Evolutionary conservation across 495 filamentous ascomycete species (phyloP), one percentile per base, ranked within the genome.

Genomic region (Astrothelium macrocarpum): DNA sequence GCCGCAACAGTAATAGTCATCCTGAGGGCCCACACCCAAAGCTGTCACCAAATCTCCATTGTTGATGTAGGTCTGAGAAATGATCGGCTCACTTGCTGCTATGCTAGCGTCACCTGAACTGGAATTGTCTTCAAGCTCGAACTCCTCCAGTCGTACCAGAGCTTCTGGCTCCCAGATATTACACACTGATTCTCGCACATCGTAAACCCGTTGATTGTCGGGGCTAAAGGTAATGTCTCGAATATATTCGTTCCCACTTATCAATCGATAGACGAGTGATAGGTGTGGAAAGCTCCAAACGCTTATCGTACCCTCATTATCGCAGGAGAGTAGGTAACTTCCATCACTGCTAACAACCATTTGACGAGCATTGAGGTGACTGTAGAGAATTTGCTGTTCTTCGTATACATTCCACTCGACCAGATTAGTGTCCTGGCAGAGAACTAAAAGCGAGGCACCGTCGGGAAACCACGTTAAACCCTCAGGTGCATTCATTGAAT

Each of bases 171-270:
- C 59, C 59, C 59, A 61, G 29, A 61, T 43, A 43, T 43, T 61
- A 23, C 59, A 49, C 43, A 49, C 23, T n/a, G 43, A 49, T 49
- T 49, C 43, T 9, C 61, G 61, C 32, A 63, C 26, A 31, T 63
- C 61, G 32, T 63, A 63, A 11, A 63, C 16, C 14, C 61, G 61
- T 18, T 56, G 61, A 28, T 29, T 56, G 32, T 63, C 61, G 20
- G 61, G 61, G 45, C 61, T 56, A 39, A 63, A 63, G 5, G 39
- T 59, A 29, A 63, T 42, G 32, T 63, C 61, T 53, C 61, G 36
- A 26, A 63, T 42, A 25, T 60, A 49, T 3, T 49, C 18, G 36
- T 59, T 56, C 45, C 26, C 9, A 42, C 43, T 23, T 29, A 53
- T 42, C 11, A 63, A 10, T 29, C 49, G 36, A 46, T 63, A 63